phyloP scores from a whole-genome alignment of 2,329 filamentous ascomycete genomes.

The Daldinia eschscholtzii region DNA sequence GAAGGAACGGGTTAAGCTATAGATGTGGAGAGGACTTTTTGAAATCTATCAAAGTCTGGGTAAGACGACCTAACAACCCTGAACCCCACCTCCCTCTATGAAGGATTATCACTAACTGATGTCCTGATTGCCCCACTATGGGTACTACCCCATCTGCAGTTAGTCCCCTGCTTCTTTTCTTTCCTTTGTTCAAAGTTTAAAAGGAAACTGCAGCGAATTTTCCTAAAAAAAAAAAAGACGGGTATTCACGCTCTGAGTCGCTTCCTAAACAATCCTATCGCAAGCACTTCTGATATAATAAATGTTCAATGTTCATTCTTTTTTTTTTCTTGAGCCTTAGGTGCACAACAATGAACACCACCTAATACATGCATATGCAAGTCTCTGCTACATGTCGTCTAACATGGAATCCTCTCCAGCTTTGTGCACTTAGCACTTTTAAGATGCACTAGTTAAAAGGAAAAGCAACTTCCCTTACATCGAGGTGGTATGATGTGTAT shows the following conservation, averaged over 20 bases:
- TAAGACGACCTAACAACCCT: not conserved
- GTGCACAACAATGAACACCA: too few species aligned
- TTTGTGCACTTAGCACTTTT: too few species aligned
- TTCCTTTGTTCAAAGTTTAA: not conserved
- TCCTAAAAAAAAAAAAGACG: not conserved
- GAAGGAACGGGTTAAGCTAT: conserved; percentile 16
- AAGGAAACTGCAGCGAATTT: not conserved
- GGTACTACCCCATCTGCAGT: not conserved
- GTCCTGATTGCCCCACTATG: not conserved
- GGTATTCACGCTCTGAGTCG: not conserved
- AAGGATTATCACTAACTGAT: not conserved
- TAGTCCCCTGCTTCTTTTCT: not conserved
- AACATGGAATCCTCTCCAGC: too few species aligned
- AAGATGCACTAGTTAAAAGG: not conserved
- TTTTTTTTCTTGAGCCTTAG: not conserved
- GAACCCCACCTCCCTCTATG: not conserved
- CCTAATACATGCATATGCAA: not conserved
- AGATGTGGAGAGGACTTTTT: conserved; percentile 29
- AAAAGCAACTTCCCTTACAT: not conserved
- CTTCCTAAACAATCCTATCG: not conserved
- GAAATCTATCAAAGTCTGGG: not conserved
- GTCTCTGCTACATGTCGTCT: not conserved
- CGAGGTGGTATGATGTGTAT: not conserved
- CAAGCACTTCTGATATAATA: not conserved
- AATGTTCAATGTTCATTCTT: too few species aligned